Conservation (phyloP, 139 green algal species). For the Pycnococcus provasolii region DNA sequence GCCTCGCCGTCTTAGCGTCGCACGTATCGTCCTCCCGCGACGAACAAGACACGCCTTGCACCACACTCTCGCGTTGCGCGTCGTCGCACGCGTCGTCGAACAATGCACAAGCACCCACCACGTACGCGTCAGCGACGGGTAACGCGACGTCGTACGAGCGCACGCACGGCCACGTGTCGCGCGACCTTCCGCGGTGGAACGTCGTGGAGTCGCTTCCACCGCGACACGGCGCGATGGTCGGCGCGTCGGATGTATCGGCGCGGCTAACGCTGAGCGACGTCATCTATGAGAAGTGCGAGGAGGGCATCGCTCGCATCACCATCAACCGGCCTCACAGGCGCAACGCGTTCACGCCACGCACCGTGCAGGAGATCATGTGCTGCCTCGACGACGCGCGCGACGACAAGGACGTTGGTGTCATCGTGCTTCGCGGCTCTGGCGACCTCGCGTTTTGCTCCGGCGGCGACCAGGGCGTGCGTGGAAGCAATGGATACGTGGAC, state of each 20-base stretch:
- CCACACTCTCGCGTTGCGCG: too few relatives aligned
- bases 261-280: conserved; percentile 51
- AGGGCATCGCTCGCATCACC: conserved; percentile 90
- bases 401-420: conserved; percentile 72
- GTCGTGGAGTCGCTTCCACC: background rate
- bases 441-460: conserved; percentile 87
- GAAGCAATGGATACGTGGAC: conserved; percentile 80
- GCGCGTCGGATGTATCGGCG: background rate
- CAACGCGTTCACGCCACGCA: conserved; percentile 90
- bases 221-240: background rate
- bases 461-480: conserved; percentile 82
- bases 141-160: conserved; percentile 42
- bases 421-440: conserved; percentile 76
- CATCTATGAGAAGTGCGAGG: conserved; percentile 70
- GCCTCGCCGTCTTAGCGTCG: too few relatives aligned
- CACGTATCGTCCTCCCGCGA: too few relatives aligned
- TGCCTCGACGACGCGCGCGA: conserved; percentile 82
- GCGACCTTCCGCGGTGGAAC: conserved; percentile 14
- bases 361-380: conserved; percentile 71
- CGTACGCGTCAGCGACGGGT: conserved; percentile 12
- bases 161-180: conserved; percentile 64
- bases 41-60: too few relatives aligned
- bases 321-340: conserved; percentile 86
- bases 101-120: background rate
- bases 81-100: too few relatives aligned